Evolutionary conservation across 2,329 filamentous ascomycete species (phyloP), one percentile per base, ranked within the genome.

Genomic region (Fusarium pseudoanthophilum): DNA sequence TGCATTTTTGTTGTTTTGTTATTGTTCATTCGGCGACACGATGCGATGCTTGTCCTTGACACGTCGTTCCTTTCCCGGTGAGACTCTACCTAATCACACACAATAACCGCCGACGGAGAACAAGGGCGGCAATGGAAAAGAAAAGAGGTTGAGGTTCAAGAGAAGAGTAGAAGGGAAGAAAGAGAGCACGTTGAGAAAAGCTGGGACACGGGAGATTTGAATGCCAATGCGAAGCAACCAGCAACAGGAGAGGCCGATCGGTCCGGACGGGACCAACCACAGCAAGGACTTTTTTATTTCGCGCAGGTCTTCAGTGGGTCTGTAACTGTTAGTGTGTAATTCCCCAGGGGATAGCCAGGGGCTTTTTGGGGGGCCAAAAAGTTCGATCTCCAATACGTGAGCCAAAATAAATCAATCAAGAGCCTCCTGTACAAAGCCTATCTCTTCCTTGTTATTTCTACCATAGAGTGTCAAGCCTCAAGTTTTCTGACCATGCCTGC

Each of bases 1-100:
- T 79, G 77, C 82, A 83, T 83, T 57, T 60, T 75, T 73, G 52
- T 64, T 62, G 55, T 48, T 64, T 64, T 40, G 53, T 34, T 45
- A 16, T 56, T 64, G 63, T 43, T 71, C 40, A 36, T 43, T 43
- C 18, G 48, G 55, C 28, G 45, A 56, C 21, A 7, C n/a, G 28
- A 57, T 53, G 18, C 24, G 30, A 46, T 60, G 53, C 32, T 48
- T 59, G 40, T 61, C 40, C 48, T 63, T 43, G 26, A 71, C 39
- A 45, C 49, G 43, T 52, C 49, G 59, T 55, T 45, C 53, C 60
- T 57, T 53, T 53, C 45, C 60, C 52, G 26, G 45, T 55, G 66
- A 49, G 60, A 52, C 58, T 70, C 61, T 64, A 18, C 36, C 60
- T 57, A 36, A 43, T 46, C 57, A 60, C 56, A 55, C 60, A 26